A percentile compares a stretch with the other conserved stretches of the same genome.
phyloP scores from a whole-genome alignment of 1,284 basidiomycete species.

The Meira miltonrushii region DNA sequence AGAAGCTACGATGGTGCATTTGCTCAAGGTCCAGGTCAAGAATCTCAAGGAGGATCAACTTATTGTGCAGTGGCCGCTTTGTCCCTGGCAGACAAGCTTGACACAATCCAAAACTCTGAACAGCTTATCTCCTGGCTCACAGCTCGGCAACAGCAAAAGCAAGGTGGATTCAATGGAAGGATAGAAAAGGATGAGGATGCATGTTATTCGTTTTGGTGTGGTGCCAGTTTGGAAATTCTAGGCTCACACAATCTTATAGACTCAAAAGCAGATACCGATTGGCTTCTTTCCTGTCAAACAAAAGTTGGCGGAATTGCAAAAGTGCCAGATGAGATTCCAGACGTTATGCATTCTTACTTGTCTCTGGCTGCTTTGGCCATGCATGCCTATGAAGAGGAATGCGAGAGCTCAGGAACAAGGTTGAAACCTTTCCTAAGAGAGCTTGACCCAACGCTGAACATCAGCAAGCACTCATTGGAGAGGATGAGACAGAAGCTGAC shows the following conservation, averaged over 20 bases:
- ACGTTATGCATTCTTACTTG: slow-evolving; percentile 47
- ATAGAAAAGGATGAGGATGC: slow-evolving; percentile 34
- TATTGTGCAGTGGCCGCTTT: slow-evolving; percentile 82
- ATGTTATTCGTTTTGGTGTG: slow-evolving; percentile 51
- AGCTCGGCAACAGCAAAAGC: slow-evolving; percentile 15
- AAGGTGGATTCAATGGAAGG: slow-evolving; percentile 37
- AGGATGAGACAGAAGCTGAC: neutral
- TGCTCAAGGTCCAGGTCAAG: slow-evolving; percentile 71
- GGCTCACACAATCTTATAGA: slow-evolving; percentile 28
- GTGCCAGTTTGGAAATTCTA: slow-evolving; percentile 31
- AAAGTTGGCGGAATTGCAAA: slow-evolving; percentile 44
- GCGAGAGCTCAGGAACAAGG: neutral
- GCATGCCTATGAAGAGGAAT: slow-evolving; percentile 20
- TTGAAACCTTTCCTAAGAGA: neutral
- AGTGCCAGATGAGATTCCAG: slow-evolving; percentile 36
- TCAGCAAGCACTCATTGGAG: neutral
- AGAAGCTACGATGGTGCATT: slow-evolving; percentile 83
- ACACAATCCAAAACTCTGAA: neutral
- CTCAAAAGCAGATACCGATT: slow-evolving; percentile 22
- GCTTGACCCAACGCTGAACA: slow-evolving; percentile 2
- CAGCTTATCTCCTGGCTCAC: slow-evolving; percentile 19
- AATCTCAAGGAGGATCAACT: slow-evolving; percentile 88
- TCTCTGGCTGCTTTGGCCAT: slow-evolving; percentile 36
- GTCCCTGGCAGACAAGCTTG: slow-evolving; percentile 55
- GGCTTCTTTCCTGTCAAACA: slow-evolving; percentile 37